phyloP scores from a whole-genome alignment of 2,329 filamentous ascomycete genomes.

The Claviceps monticola region DNA sequence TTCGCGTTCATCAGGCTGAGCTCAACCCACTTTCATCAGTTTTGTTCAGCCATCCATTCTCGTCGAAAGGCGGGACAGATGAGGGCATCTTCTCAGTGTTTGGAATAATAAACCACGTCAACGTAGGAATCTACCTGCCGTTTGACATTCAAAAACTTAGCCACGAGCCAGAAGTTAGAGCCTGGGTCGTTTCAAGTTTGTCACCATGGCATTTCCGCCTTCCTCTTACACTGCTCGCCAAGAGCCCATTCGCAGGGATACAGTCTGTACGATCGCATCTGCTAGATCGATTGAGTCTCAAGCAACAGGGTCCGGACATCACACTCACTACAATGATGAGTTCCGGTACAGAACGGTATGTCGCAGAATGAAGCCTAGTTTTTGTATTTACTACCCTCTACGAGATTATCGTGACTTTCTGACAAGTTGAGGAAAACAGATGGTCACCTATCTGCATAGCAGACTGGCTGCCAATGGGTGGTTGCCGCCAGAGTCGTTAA shows the following conservation, averaged over 20 bases:
- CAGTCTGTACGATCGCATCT: constrained; percentile 4
- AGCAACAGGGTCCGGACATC: not conserved
- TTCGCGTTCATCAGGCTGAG: not conserved
- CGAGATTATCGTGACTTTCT: not conserved
- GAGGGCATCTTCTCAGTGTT: not conserved
- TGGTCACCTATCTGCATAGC: constrained; percentile 18
- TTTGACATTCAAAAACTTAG: not conserved
- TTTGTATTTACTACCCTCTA: not conserved
- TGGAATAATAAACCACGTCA: not conserved
- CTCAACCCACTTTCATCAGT: not conserved
- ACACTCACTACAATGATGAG: constrained; percentile 14
- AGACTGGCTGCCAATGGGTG: constrained; percentile 16
- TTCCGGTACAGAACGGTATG: constrained; percentile 18
- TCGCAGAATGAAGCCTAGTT: not conserved
- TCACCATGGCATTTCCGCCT: constrained; percentile 3
- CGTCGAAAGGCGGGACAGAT: not conserved
- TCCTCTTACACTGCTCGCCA: not conserved
- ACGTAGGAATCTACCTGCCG: not conserved
- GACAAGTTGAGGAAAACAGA: constrained; percentile 9
- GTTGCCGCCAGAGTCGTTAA: constrained; percentile 12
- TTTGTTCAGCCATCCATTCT: not conserved
- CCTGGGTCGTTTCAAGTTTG: not conserved
- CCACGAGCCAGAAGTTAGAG: not conserved
- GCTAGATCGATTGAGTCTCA: not conserved
- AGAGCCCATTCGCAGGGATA: constrained; percentile 3